Base-by-base conservation (phyloP, 345 rosid species). In the Corymbia maculata region DNA sequence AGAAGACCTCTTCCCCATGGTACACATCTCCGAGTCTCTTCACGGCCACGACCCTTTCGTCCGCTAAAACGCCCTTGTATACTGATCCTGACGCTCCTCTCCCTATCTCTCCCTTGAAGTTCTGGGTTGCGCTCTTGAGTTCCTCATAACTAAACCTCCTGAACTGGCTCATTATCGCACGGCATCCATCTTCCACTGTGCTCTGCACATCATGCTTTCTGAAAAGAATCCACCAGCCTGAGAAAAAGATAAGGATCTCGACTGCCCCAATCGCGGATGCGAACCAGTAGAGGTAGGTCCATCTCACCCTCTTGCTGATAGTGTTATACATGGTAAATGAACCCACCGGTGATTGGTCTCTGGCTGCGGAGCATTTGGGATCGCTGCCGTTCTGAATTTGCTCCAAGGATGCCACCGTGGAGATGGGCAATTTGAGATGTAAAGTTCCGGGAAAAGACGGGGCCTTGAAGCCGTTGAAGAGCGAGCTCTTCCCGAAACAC, bases 71-170 rank as follows among this genome's bases (percentile, higher is more conserved):
- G 11, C 95, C 95, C 82, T 91, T 94, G 50, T 89, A 95, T 6
- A 95, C 95, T n/a, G 88, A 75, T 55, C 96, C 94, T 6, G 92
- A 92, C 14, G 91, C 95, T 84, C 95, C 95, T 52, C 90, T 92
- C 79, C 96, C 96, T 17, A 92, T 36, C 88, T 91, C 92, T 80
- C 89, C 87, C 53, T 52, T 66, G 90, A 93, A 93, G 42, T 85
- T 89, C 32, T 85, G 87, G 13, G 93, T 93, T 17, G 92, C 93
- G n/a, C 61, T 90, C 86, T 91, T 92, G 44, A 93, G 92, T 44
- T 93, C 92, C 10, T 26, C 30, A 53, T 89, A 93, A 42, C 42
- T 89, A 61, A 91, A 93, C 89, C 87, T 88, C 92, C 86, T 90
- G 89, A 91, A 92, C 59, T 89, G 91, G 85, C 89, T 88, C 5